Base-by-base conservation (phyloP, 768 basidiomycete genomes). In the Agaricus blazei region DNA sequence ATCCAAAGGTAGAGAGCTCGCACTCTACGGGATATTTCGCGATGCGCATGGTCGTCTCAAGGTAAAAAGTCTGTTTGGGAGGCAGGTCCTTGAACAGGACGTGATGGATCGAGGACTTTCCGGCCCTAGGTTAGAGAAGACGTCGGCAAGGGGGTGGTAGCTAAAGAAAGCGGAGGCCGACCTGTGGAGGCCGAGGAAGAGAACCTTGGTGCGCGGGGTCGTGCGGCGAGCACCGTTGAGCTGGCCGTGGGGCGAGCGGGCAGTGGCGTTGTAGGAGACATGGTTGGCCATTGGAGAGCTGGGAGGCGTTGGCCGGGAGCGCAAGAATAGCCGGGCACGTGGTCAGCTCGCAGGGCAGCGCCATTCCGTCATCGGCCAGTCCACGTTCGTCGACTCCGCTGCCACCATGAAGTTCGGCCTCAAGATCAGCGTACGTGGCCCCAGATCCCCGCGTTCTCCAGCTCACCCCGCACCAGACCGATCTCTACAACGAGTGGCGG, bases 41-140 rank as follows among this genome's bases (percentile, higher is more conserved):
- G 44, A 90, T 77, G 51, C 87, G 83, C 70, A 85, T 85, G 1
- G 93, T 94, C 2, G 90, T 83, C 63, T 96, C 94, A 60, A 97
- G 80, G 71, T 87, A 97, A 65, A 96, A 91, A 0, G 91, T 86
- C 60, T 96, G 87, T 64, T 90, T 93, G 0, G 90, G 80, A 0
- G 84, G 78, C 44, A 93, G 74, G 59, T 85, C 77, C 61, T 94
- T 85, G 76, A 98, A 96, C n/a, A 97, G 79, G 34, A 95, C 91
- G 68, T 94, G 84, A 62, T 88, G 82, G 51, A 94, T 91, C 19
- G 90, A 93, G 36, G 93, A 90, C 69, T 97, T 98, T 57, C 95
- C 95, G 56, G 88, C 87, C 72, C 94, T 95, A 64, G 14, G 41
- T 52, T 29, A 44, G 38, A 38, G 50, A 51, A 42, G 36, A 41